Percentiles rank a stretch among this genome's conserved stretches.
These are phyloP conservation scores for Colletotrichum graminicola DNA, from an alignment of 2,329 filamentous ascomycete species.

Conservation along the genomic window DNA sequence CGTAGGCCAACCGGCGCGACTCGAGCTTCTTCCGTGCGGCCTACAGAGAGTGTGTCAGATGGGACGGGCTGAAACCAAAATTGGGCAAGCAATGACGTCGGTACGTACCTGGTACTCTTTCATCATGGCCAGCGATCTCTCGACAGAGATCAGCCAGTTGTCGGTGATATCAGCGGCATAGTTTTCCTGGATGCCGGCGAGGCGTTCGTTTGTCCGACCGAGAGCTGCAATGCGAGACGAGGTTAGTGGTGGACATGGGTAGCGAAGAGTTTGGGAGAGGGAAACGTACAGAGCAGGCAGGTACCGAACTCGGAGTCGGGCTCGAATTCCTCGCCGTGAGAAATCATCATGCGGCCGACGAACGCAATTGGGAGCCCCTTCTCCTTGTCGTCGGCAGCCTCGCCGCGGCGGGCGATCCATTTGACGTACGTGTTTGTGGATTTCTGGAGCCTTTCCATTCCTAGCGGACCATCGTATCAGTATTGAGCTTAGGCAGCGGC, in stretches of 20 bases:
- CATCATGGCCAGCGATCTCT: constrained; percentile 92
- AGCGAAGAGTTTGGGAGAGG: background rate
- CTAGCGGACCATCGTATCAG: constrained; percentile 59
- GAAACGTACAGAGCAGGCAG: constrained; percentile 76
- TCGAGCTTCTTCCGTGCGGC: constrained; percentile 94
- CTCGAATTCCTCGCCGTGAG: constrained; percentile 93
- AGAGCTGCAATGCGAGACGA: constrained; percentile 62
- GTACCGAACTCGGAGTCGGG: constrained; percentile 91
- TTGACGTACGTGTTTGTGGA: constrained; percentile 90
- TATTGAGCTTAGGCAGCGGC: background rate
- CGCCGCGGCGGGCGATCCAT: constrained; percentile 85
- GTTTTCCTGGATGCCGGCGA: constrained; percentile 86
- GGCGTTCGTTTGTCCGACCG: constrained; percentile 88
- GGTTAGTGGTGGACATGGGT: constrained; percentile 15
- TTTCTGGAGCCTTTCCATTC: constrained; percentile 89
- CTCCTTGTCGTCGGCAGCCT: constrained; percentile 85
- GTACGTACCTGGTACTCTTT: constrained; percentile 90
- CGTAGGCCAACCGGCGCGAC: constrained; percentile 87
- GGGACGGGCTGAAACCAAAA: constrained; percentile 35
- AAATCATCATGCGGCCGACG: constrained; percentile 86
- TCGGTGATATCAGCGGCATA: constrained; percentile 83
- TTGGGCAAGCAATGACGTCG: constrained; percentile 30
- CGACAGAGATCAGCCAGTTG: constrained; percentile 91
- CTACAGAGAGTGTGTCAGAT: constrained; percentile 53
- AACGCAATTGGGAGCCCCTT: constrained; percentile 84